Base-by-base conservation (phyloP, 202 grass and related monocot species). In the Setaria viridis region DNA sequence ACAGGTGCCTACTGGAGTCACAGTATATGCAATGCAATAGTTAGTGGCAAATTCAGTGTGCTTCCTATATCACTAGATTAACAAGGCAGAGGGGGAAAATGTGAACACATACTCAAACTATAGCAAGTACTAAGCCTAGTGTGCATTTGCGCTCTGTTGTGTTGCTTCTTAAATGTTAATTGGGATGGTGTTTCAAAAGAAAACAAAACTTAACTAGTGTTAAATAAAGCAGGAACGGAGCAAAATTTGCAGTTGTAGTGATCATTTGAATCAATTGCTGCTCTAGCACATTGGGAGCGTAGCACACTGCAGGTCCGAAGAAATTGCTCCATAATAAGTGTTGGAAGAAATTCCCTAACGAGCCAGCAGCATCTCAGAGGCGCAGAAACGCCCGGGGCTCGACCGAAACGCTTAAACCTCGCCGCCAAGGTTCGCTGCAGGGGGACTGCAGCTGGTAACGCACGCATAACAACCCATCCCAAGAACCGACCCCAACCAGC, bases 321-420 rank as follows among this genome's bases (percentile, higher is more conserved):
- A 84, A 80, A 37, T 10, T 74, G 50, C 20, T 70, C 84, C 58
- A 37, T 1, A 21, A 6, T 1, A 74, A 13, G 0, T 89, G 86
- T n/a, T 92, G 53, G 89, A 63, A 67, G 67, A 80, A 95, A 98
- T 89, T 76, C 78, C 84, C 6, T 0, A 67, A 59, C 34, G 59
- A 85, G 14, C 25, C 30, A 51, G 47, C 32, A 88, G 39, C 84
- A 79, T 82, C 53, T 16, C 8, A 30, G 35, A 20, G 77, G 60
- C 70, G 64, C 37, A 50, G 37, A 59, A 64, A 80, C 12, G 11
- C 58, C 25, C 3, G 7, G 29, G 20, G 30, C 57, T 49, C 14
- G 45, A 75, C 42, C 42, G 42, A 7, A 7, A 50, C 14, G 2
- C 21, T 3, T 30, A 54, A 58, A 83, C 0, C 20, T 79, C 20